phyloP scores from a whole-genome alignment of 1,284 basidiomycete species.

The Gastroboletus turbinatus region DNA sequence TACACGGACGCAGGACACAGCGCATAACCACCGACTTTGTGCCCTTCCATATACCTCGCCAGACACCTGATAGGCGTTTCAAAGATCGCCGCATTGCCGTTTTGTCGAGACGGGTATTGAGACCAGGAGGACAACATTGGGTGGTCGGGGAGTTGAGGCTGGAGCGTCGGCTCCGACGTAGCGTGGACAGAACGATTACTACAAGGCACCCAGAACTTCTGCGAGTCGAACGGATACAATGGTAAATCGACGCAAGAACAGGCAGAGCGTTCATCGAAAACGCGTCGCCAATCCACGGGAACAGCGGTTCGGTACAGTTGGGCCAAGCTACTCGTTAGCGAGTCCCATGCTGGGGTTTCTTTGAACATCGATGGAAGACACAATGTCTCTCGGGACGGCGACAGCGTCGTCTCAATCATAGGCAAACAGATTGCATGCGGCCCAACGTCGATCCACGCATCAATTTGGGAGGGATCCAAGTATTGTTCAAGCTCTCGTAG shows the following conservation, averaged over 20 bases:
- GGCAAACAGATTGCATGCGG: slow-evolving; percentile 58
- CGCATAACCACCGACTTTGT: slow-evolving; percentile 54
- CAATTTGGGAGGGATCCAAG: slow-evolving; percentile 32
- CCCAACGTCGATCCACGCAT: slow-evolving; percentile 66
- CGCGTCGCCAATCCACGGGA: slow-evolving; percentile 51
- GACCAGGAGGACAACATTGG: slow-evolving; percentile 45
- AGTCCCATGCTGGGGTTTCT: slow-evolving; percentile 43
- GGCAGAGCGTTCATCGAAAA: slow-evolving; percentile 48
- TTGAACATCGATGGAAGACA: slow-evolving; percentile 52
- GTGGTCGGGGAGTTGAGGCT: slow-evolving; percentile 28
- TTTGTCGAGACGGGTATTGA: slow-evolving; percentile 43
- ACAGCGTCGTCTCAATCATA: slow-evolving; percentile 49
- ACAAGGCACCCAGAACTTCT: slow-evolving; percentile 58
- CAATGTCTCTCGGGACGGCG: slow-evolving; percentile 32
- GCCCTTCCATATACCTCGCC: slow-evolving; percentile 51
- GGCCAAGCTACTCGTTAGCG: slow-evolving; percentile 46
- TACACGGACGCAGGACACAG: slow-evolving; percentile 73
- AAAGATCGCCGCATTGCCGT: slow-evolving; percentile 47
- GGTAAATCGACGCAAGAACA: slow-evolving; percentile 51
- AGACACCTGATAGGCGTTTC: slow-evolving; percentile 51
- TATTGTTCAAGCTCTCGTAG: slow-evolving; percentile 40
- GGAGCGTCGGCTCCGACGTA: not conserved
- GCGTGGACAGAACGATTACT: slow-evolving; percentile 28
- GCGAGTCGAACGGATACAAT: slow-evolving; percentile 57
- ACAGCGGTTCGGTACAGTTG: slow-evolving; percentile 46